Base-by-base conservation (phyloP, 495 filamentous ascomycete species). In the Cercophora scortea region DNA sequence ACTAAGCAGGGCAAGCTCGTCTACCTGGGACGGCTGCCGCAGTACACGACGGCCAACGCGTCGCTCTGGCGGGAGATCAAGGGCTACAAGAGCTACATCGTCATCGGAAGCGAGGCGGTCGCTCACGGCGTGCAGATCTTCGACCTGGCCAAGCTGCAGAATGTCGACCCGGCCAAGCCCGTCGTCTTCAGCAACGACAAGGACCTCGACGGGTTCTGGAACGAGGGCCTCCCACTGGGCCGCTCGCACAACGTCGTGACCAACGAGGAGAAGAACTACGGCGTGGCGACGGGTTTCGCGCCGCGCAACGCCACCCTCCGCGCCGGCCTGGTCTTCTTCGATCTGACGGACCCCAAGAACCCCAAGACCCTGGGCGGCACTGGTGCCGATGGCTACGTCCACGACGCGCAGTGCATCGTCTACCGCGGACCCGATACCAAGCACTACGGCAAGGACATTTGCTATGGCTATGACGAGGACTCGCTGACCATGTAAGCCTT, bases 1-100 rank as follows among this genome's bases (percentile, higher is more conserved):
- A 70, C 59, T 52, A 42, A 62, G 13, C 61, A 67, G 38, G 80
- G 80, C 13, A 71, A 74, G 45, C 58, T 83, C 15, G 52, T 68
- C 40, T 82, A 82, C 54, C 69, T 82, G 6, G 80, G 79, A 10
- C 71, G 79, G 12, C 70, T 82, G 1, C 78, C 79, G 10, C 74
- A 77, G 48, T 72, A 77, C 61, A 64, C 63, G 15, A 47, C 16
- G 12, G 68, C 67, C 2, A 25, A 55, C 41, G 57, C 61, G 0
- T 65, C 61, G 36, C 58, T 73, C 18, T 83, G 79, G 79, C 67
- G 76, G 39, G 76, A 79, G 43, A 76, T 79, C 49, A 68, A 67
- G 42, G 68, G 65, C 6, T 66, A 68, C 45, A 70, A 71, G 42
- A 62, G 67, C 53, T 78, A 74, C 51, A 64, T 73, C 5, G 51